These are phyloP conservation scores for Penicillium flavigenum DNA, from an alignment of 495 filamentous ascomycete genomes.

Conservation along the genomic window DNA sequence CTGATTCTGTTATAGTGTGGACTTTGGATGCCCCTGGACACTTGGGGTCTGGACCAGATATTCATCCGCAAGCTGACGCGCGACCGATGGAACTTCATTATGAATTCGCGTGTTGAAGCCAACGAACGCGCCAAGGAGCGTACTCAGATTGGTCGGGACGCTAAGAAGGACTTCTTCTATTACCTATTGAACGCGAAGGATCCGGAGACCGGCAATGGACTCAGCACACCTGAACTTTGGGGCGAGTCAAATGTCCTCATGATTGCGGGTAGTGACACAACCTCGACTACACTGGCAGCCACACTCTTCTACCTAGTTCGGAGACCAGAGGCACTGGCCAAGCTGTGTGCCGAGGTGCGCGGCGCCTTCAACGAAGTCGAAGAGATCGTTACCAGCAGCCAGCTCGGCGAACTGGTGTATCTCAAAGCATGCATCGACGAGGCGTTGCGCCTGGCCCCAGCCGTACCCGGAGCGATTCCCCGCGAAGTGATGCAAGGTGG, in stretches of 20 bases:
- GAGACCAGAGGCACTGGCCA: slow-evolving; percentile 44
- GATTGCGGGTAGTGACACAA: slow-evolving; percentile 59
- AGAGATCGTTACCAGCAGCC: slow-evolving; percentile 53
- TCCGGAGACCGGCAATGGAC: slow-evolving; percentile 60
- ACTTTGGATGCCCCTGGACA: slow-evolving; percentile 56
- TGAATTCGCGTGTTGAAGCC: slow-evolving; percentile 57
- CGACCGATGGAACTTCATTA: slow-evolving; percentile 61
- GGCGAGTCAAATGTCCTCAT: slow-evolving; percentile 66
- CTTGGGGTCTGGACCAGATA: slow-evolving; percentile 56
- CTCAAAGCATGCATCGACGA: slow-evolving; percentile 65
- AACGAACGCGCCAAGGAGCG: slow-evolving; percentile 54
- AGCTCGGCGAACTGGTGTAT: slow-evolving; percentile 51
- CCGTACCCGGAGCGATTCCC: slow-evolving; percentile 56
- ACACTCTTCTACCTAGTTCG: slow-evolving; percentile 63
- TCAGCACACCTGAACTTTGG: slow-evolving; percentile 66
- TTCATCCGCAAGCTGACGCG: slow-evolving; percentile 57
- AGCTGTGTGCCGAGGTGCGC: slow-evolving; percentile 53
- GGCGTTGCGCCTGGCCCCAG: slow-evolving; percentile 61
- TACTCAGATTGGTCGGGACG: slow-evolving; percentile 48
- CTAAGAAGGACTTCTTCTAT: slow-evolving; percentile 64
- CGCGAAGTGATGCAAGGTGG: slow-evolving; percentile 59
- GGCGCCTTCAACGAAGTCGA: slow-evolving; percentile 50
- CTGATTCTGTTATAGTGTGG: slow-evolving; percentile 46
- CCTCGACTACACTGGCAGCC: slow-evolving; percentile 55
- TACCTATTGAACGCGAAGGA: slow-evolving; percentile 59